Conservation (phyloP, 2,329 filamentous ascomycete species). For the Tolypocladium pustulatum region DNA sequence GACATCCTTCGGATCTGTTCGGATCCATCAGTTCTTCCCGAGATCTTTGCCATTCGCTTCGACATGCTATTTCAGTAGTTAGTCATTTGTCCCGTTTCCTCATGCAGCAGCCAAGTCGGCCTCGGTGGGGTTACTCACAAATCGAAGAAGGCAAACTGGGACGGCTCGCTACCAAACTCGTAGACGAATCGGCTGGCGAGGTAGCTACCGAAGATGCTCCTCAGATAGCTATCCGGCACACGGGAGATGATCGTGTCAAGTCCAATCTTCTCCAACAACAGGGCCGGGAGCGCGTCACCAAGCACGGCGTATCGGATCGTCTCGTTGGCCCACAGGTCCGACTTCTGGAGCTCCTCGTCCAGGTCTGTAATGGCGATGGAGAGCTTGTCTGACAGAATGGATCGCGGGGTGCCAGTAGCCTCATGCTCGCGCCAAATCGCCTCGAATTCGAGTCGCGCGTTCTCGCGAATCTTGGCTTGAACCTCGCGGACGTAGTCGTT, state of each 20-base stretch:
- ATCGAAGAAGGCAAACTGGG: conserved; percentile 96
- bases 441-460: conserved; percentile 90
- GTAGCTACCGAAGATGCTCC: conserved; percentile 93
- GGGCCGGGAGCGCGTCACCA: conserved; percentile 71
- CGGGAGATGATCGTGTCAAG: conserved; percentile 77
- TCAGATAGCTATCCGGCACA: conserved; percentile 84
- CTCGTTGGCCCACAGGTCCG: conserved; percentile 80
- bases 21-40: conserved; percentile 10
- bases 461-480: conserved; percentile 81
- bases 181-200: conserved; percentile 94
- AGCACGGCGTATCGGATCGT: conserved; percentile 69
- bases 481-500: conserved; percentile 85
- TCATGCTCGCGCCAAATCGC: conserved; percentile 95
- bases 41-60: conserved; percentile 46
- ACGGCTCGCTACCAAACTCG: conserved; percentile 82
- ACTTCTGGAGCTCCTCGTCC: conserved; percentile 91
- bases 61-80: conserved; percentile 43
- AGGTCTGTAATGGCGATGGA: conserved; percentile 90
- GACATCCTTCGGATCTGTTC: conserved; percentile 17
- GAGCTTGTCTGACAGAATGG: conserved; percentile 83
- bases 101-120: neutral
- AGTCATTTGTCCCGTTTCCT: neutral
- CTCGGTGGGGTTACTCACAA: no score
- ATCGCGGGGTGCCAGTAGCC: conserved; percentile 66
- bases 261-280: conserved; percentile 82